Evolutionary conservation across 148 eudicot species (phyloP).

Genomic region (Gaultheria prostrata): DNA sequence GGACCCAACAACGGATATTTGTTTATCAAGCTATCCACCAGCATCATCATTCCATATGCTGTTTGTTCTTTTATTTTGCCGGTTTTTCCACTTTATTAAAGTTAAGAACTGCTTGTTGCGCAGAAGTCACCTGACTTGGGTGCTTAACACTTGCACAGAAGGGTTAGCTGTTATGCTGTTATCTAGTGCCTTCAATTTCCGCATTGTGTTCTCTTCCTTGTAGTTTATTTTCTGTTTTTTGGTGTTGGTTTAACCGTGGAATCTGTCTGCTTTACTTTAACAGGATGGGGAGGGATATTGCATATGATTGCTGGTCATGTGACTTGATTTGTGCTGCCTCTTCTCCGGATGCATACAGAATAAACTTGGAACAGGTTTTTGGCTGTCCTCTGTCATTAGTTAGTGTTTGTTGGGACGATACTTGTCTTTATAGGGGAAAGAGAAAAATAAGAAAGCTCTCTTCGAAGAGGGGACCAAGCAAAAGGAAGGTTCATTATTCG

Average conservation of each 20-base stretch:
- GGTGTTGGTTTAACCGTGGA: neutral
- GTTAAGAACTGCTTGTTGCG: neutral
- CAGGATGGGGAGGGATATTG: conserved; percentile 96
- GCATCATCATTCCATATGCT: neutral
- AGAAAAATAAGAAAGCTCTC: neutral
- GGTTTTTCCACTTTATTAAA: neutral
- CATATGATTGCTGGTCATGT: conserved; percentile 86
- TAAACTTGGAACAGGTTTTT: conserved; percentile 86
- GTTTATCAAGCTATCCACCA: neutral
- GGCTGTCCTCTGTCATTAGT: conserved; percentile 1
- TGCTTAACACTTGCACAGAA: neutral
- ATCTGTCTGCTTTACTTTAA: conserved; percentile 1
- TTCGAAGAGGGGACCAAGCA: neutral
- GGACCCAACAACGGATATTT: neutral
- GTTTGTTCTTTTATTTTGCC: neutral
- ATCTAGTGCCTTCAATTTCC: neutral
- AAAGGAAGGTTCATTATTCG: neutral
- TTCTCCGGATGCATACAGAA: conserved; percentile 91
- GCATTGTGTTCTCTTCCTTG: neutral
- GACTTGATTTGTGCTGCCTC: conserved; percentile 98
- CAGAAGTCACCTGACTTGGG: neutral
- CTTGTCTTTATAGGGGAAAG: neutral
- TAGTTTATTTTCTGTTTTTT: neutral
- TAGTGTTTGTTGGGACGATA: neutral
- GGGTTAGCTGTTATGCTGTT: neutral